These are phyloP conservation scores for Fennellomyces sp. DNA, from an alignment of 371 early-diverging fungal species.

Conservation along the genomic window DNA sequence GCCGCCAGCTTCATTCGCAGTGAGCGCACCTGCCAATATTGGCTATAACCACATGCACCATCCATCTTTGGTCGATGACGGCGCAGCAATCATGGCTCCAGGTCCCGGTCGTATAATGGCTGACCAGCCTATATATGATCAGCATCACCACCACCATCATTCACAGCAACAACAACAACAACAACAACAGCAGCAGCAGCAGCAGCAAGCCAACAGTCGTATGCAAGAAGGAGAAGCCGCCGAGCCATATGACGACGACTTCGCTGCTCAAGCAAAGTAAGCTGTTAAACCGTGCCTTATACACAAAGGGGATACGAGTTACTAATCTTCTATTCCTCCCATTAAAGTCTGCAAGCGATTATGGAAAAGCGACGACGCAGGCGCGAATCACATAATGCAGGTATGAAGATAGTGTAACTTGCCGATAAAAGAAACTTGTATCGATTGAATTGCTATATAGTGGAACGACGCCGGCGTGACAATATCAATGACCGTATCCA, in stretches of 20 bases:
- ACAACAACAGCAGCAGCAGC: not conserved
- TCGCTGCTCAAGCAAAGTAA: conserved; percentile 37
- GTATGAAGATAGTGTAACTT: conserved; percentile 28
- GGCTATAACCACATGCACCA: conserved; percentile 27
- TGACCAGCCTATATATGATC: conserved; percentile 3
- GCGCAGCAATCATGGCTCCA: conserved; percentile 7
- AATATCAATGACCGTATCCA: conserved; percentile 98
- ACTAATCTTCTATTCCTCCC: not conserved
- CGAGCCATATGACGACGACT: conserved; percentile 26
- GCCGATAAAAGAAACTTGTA: not conserved
- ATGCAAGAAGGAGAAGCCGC: conserved; percentile 2
- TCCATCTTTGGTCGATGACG: conserved; percentile 14
- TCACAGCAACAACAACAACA: not conserved
- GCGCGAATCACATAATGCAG: conserved; percentile 95
- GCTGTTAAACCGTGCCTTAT: no score
- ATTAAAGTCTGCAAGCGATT: conserved; percentile 35
- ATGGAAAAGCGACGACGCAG: conserved; percentile 89
- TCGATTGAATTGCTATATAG: conserved; percentile 32
- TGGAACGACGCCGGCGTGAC: conserved; percentile 94
- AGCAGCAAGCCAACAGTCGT: not conserved
- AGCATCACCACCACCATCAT: not conserved
- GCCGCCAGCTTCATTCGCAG: conserved; percentile 8
- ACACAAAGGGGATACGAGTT: not conserved
- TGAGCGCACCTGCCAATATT: conserved; percentile 25
- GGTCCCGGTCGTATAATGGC: not conserved